These are phyloP conservation scores for Echeveria elegans DNA, from an alignment of 164 flowering plant genomes.

Conservation along the genomic window DNA sequence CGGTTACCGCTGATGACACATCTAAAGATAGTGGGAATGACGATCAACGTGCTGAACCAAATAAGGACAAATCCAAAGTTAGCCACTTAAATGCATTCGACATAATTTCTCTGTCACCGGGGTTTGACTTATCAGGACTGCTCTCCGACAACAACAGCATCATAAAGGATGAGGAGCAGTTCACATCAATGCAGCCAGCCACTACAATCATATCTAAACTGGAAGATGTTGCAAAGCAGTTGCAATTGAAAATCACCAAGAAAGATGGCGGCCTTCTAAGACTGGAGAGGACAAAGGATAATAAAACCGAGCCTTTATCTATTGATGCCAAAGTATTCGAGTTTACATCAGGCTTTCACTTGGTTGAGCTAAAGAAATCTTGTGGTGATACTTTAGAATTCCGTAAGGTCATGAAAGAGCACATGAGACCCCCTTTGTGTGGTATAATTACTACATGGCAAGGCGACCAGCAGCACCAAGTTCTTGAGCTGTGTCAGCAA, in stretches of 20 bases:
- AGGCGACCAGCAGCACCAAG: constrained; percentile 21
- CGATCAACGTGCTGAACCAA: constrained; percentile 4
- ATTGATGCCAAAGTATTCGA: constrained; percentile 34
- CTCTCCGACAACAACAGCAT: constrained; percentile 23
- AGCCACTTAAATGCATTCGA: constrained; percentile 40
- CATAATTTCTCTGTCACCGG: constrained; percentile 42
- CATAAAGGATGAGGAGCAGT: constrained; percentile 23
- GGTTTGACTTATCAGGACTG: constrained; percentile 43
- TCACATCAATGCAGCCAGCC: constrained; percentile 28
- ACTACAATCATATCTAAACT: constrained; percentile 32
- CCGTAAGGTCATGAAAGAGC: constrained; percentile 16
- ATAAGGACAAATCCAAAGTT: constrained; percentile 13
- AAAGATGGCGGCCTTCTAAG: constrained; percentile 37
- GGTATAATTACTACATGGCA: constrained; percentile 39
- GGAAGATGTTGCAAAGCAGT: constrained; percentile 27
- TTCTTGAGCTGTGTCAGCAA: not conserved
- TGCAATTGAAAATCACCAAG: constrained; percentile 25
- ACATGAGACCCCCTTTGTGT: constrained; percentile 25
- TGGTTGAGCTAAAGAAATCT: constrained; percentile 31
- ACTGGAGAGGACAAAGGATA: constrained; percentile 22
- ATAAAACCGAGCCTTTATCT: constrained; percentile 20
- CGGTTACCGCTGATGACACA: constrained; percentile 11
- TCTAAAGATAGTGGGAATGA: not conserved
- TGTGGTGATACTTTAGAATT: constrained; percentile 34
- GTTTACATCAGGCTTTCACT: constrained; percentile 22